Evolutionary conservation across 1,284 basidiomycete genomes (phyloP), one percentile per base, ranked within the genome.

Genomic region (Irpex sp.): DNA sequence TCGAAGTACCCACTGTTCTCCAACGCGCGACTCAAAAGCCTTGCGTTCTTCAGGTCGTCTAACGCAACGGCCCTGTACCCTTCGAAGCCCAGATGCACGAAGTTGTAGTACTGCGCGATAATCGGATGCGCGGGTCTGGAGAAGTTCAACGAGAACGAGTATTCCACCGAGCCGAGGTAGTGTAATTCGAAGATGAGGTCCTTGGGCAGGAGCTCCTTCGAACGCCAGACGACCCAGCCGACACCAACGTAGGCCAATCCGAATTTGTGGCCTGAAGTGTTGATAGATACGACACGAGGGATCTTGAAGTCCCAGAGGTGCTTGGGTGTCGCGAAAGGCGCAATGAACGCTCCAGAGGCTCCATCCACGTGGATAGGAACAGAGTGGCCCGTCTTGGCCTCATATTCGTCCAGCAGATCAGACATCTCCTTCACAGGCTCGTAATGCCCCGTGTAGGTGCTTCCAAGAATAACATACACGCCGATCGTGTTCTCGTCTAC

Each of bases 101-200:
- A 85, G 76, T 94, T 97, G 83, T 94, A 98, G 79, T 96, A 94
- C 75, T 97, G 94, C 0, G 88, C 92, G 58, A 98, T 89, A 72
- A 98, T 92, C 8, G 96, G 93, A 49, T 93, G 86, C 26, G 93
- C 93, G 0, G 94, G 94, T 7, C 96, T 87, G 52, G 92, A 94
- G 76, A 98, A 98, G 81, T 98, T 98, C 72, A 98, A 84, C 26
- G 94, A 96, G 81, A 96, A 98, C 0, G 89, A 82, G 71, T 86
- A 86, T 69, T 87, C 85, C 62, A 84, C 80, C 0, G 77, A 79
- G 13, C 81, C 81, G 57, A 83, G 77, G 69, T 93, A 95, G 75
- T 96, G 94, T 19, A 98, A 84, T 76, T 98, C 96, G 72, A 98
- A 98, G 68, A 97, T 91, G 66, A 96, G 85, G 66, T 95, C 93